Percentiles rank a stretch among this genome's conserved stretches.
Evolutionary conservation across 2,329 filamentous ascomycete genomes (phyloP).

Genomic region (Botryosphaeria dothidea): DNA sequence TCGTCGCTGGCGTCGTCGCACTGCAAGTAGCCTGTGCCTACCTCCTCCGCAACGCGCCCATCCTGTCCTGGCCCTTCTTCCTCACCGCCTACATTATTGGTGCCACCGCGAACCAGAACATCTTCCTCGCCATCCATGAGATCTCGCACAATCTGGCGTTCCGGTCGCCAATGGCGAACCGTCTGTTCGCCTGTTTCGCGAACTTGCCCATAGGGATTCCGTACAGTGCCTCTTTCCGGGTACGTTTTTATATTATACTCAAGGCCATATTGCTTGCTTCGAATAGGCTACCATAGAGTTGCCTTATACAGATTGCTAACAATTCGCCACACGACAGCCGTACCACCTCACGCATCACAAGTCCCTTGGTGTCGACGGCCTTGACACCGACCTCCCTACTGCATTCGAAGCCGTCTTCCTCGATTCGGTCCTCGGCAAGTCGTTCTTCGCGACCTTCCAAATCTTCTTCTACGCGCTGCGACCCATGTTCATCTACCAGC

Average conservation of each 20-base stretch:
- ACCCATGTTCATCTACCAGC: conserved; percentile 89
- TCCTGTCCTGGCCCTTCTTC: conserved; percentile 84
- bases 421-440: conserved; percentile 92
- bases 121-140: conserved; percentile 98
- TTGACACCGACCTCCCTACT: conserved; percentile 95
- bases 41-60: conserved; percentile 71
- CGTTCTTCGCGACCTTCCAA: conserved; percentile 99
- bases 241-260: conserved; percentile 41
- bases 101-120: conserved; percentile 95
- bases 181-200: conserved; percentile 85
- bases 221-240: conserved; percentile 93
- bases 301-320: conserved; percentile 24
- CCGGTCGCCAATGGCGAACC: conserved; percentile 74
- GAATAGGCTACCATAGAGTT: not conserved
- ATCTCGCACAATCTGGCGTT: conserved; percentile 98
- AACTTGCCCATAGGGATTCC: conserved; percentile 95
- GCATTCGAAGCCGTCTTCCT: conserved; percentile 88
- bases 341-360: conserved; percentile 99
- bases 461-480: conserved; percentile 98
- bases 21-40: conserved; percentile 80
- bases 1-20: conserved; percentile 79
- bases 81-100: conserved; percentile 86
- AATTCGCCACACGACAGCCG: conserved; percentile 59
- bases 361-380: conserved; percentile 90
- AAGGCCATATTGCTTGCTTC: not conserved